These are phyloP conservation scores for Phytophthora sp. DNA, from an alignment of 352 stramenopile genomes.

Conservation along the genomic window DNA sequence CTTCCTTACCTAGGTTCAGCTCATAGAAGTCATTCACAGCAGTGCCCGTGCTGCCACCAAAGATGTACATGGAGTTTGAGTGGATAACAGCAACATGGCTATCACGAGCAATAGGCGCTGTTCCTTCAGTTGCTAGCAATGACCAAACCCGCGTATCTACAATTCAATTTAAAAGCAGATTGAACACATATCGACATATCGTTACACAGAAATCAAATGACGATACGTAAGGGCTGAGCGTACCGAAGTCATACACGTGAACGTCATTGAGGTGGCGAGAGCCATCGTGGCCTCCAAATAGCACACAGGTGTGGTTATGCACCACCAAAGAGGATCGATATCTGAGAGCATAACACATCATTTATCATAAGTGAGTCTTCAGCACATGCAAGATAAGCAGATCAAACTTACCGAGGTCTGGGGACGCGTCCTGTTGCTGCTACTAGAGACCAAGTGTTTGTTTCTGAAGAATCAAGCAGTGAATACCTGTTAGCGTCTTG, in stretches of 20 bases:
- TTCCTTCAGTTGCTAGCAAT: constrained; percentile 88
- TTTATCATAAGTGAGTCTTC: neutral
- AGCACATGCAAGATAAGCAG: neutral
- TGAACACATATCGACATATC: neutral
- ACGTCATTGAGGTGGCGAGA: constrained; percentile 97
- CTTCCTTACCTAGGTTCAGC: constrained; percentile 79
- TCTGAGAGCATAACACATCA: constrained; percentile 29
- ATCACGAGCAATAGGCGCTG: constrained; percentile 94
- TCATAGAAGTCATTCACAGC: constrained; percentile 99
- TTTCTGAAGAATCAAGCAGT: constrained; percentile 46
- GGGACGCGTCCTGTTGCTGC: constrained; percentile 71
- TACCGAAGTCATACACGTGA: constrained; percentile 96
- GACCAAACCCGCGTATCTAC: constrained; percentile 88
- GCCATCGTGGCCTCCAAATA: constrained; percentile 98
- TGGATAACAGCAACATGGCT: constrained; percentile 96
- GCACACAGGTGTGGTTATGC: constrained; percentile 92
- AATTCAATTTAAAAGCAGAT: constrained; percentile 1
- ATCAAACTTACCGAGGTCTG: constrained; percentile 56
- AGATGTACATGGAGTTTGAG: constrained; percentile 95
- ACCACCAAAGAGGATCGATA: constrained; percentile 93
- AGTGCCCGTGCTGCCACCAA: constrained; percentile 94
- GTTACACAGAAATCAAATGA: too few species aligned
- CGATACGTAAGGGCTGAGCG: too few species aligned
- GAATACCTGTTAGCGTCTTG: too few species aligned
- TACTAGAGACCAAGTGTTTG: constrained; percentile 89